Evolutionary conservation across 2,329 filamentous ascomycete species (phyloP).

Genomic region (Verticillium tricorpus): DNA sequence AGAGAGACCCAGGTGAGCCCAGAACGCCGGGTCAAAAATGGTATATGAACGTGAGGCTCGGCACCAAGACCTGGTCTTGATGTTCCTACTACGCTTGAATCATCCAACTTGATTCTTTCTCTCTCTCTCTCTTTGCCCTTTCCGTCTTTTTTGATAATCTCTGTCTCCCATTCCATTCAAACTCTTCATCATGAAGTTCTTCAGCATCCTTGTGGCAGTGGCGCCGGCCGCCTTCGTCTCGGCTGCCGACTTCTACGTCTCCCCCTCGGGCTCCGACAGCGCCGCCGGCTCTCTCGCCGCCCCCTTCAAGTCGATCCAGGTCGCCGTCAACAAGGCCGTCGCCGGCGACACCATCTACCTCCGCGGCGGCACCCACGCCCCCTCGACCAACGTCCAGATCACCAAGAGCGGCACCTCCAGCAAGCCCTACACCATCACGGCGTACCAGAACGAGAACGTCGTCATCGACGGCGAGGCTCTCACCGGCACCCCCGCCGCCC

Average conservation of each 20-base stretch:
- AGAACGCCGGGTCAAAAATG: neutral
- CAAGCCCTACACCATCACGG: slow-evolving; percentile 34
- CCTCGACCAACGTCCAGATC: slow-evolving; percentile 42
- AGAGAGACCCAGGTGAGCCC: neutral
- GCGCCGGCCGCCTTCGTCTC: slow-evolving; percentile 1
- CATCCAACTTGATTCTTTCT: neutral
- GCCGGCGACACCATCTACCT: slow-evolving; percentile 36
- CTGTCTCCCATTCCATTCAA: neutral
- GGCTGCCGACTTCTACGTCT: slow-evolving; percentile 37
- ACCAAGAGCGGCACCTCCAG: slow-evolving; percentile 35
- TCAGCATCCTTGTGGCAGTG: neutral
- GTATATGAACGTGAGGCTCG: neutral
- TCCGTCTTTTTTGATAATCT: neutral
- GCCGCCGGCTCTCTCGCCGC: slow-evolving; percentile 30
- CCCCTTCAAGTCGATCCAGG: slow-evolving; percentile 41
- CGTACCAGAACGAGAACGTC: slow-evolving; percentile 38
- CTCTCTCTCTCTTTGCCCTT: neutral
- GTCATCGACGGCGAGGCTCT: slow-evolving; percentile 39
- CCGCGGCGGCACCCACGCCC: slow-evolving; percentile 31
- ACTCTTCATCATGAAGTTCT: slow-evolving; percentile 1
- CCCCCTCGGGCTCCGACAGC: slow-evolving; percentile 34
- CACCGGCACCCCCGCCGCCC: slow-evolving; percentile 33
- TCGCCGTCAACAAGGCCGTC: slow-evolving; percentile 37
- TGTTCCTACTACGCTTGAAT: neutral
- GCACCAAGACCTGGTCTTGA: neutral